Percentiles rank a stretch among this genome's conserved stretches.
Conservation (phyloP, 768 basidiomycete genomes). For the Pleurotus djamor region DNA sequence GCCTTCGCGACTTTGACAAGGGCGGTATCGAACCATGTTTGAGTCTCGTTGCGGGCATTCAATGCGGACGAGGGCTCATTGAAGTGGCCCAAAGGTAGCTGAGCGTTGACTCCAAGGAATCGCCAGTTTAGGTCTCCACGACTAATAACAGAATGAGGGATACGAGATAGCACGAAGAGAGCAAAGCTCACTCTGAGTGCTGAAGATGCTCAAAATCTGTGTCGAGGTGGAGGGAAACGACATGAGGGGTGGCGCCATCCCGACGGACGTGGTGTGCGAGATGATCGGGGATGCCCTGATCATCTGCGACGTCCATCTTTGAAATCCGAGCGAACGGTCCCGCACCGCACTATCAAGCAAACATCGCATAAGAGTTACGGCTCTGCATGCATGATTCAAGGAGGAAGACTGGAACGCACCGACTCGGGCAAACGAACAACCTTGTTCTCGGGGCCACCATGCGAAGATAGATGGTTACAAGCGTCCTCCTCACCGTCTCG, state of each 20-base stretch:
- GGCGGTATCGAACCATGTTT: background rate
- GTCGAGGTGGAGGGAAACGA: background rate
- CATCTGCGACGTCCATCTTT: background rate
- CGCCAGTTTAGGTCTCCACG: background rate
- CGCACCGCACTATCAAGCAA: background rate
- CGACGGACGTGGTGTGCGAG: background rate
- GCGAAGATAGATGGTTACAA: background rate
- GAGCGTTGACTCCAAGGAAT: background rate
- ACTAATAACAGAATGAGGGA: background rate
- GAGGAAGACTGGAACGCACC: background rate
- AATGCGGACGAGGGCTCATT: background rate
- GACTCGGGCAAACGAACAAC: slow-evolving; percentile 1
- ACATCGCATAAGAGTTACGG: too few species aligned
- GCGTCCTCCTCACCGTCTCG: background rate
- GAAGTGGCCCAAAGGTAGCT: background rate
- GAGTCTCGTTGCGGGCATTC: background rate
- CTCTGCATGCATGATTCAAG: background rate
- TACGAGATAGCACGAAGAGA: background rate
- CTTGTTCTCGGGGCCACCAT: background rate
- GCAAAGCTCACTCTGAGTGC: background rate
- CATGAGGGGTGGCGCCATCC: background rate
- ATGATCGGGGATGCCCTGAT: slow-evolving; percentile 1
- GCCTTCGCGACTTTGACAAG: background rate
- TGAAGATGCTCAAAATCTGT: background rate
- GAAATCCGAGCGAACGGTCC: background rate